Evolutionary conservation across 257 asterid genomes (phyloP), one percentile per base, ranked within the genome.

Genomic region (Salvia hispanica): DNA sequence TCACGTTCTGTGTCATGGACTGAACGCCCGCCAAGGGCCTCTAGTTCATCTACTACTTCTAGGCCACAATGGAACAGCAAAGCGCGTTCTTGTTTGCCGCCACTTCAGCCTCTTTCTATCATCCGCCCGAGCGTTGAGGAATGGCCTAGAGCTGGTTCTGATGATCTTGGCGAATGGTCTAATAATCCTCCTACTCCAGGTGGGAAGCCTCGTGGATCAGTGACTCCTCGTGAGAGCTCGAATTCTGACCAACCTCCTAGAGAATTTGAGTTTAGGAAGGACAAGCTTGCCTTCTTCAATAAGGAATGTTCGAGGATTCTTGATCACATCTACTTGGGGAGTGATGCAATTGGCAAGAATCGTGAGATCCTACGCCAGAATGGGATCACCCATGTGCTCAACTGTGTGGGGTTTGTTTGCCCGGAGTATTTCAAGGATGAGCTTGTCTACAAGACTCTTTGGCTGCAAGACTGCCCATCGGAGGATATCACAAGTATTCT

Each of bases 61-160:
- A 90, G 79, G 72, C 88, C 96, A 14, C 89, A 84, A 66, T 88
- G 94, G 95, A 90, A 86, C 78, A 88, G 89, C 78, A 93, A 88
- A 71, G 96, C 91, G 0, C 77, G 97, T 59, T 95, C 95, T 10
- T 88, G 94, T 74, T 82, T 93, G 83, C 97, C 96, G 0, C 97
- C 99, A 5, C 97, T 93, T 71, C 98, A 90, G 78, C 99, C 95
- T 21, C 94, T 93, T 47, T 86, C 94, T 7, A 84, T 90, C 8
- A 51, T 63, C 43, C 84, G 90, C 11, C 90, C 95, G 3, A 81
- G 50, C 58, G 56, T 79, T 13, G 95, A 93, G 57, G 94, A 88
- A 47, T 93, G 99, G 99, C 99, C 99, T 1, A 81, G 74, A 69
- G 92, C 95, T 62, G 97, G 95, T 3, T 88, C 94, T 0, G 99